Evolutionary conservation across 495 filamentous ascomycete genomes (phyloP), one percentile per base, ranked within the genome.

Genomic region (Aspergillus incahuasiensis): DNA sequence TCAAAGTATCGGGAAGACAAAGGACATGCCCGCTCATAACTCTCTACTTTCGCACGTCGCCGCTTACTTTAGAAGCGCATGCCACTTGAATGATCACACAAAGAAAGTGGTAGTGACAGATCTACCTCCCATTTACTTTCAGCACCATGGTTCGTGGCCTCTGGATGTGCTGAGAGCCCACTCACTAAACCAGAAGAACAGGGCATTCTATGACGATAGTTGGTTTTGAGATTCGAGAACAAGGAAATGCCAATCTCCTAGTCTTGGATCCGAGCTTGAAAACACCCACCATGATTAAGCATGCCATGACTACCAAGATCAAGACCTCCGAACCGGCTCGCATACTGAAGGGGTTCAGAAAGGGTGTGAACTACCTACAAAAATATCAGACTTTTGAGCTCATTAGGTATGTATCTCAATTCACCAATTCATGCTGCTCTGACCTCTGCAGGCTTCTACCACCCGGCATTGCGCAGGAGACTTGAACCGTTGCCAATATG

Each of bases 161-260:
- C 16, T 46, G 19, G 8, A 21, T 16, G 16, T 38, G 2, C 12
- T 24, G 5, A 8, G 8, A 16, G 16, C 20, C n/a, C 19, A 25
- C 8, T 18, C 20, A 40, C 21, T 24, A 16, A 46, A n/a, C n/a
- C 19, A 52, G 8, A 34, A 25, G 7, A n/a, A 41, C 18, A 57
- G 92, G 92, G 6, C 94, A 98, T 63, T 96, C 91, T 5, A 78
- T 96, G 73, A 97, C 92, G 1, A 91, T 97, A 40, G 77, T 98
- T 50, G 94, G 94, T 0, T 79, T 96, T 35, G 92, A 97, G 64
- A 77, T 79, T 22, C 79, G 78, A 8, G 74, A 67, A 30, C 79
- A 86, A 55, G 91, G 90, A 28, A 69, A 71, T 28, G 78, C 80
- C 47, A 87, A 89, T 58, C 70, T 98, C 8, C 71, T 98, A 3